phyloP scores from a whole-genome alignment of 495 filamentous ascomycete species.

The Hamigera avellanea region DNA sequence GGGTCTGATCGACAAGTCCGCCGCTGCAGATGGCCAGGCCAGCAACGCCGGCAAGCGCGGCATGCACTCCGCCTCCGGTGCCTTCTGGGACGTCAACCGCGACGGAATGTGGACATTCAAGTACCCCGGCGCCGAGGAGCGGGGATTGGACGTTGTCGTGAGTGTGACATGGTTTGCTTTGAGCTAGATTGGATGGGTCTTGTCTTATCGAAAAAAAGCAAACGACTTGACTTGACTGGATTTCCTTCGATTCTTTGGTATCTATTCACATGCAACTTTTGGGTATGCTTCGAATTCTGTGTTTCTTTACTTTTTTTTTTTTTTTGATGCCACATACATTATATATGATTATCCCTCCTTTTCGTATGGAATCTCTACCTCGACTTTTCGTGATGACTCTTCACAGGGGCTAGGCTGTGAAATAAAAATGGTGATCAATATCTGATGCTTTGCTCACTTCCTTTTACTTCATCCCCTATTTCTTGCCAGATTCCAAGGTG shows the following conservation, averaged over 20 bases:
- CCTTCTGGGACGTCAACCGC: slow-evolving; percentile 94
- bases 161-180: slow-evolving; percentile 77
- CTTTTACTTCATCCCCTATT: too few relatives aligned
- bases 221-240: not conserved
- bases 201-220: slow-evolving; percentile 6
- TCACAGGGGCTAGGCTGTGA: too few relatives aligned
- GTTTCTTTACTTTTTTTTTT: slow-evolving; percentile 5
- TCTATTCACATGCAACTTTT: slow-evolving; percentile 1
- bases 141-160: slow-evolving; percentile 85
- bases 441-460: too few relatives aligned
- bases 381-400: too few relatives aligned
- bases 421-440: too few relatives aligned
- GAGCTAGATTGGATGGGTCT: slow-evolving; percentile 12
- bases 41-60: slow-evolving; percentile 66
- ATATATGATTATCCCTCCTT: too few relatives aligned
- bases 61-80: slow-evolving; percentile 91
- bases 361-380: too few relatives aligned
- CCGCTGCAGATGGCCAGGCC: slow-evolving; percentile 23
- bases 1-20: slow-evolving; percentile 32
- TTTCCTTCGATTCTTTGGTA: slow-evolving; percentile 2
- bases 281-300: slow-evolving; percentile 2
- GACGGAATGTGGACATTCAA: slow-evolving; percentile 99
- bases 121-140: slow-evolving; percentile 70
- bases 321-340: too few relatives aligned
- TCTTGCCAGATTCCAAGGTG: too few relatives aligned